phyloP scores from a whole-genome alignment of 257 asterid genomes.

The Rubia yunnanensis region DNA sequence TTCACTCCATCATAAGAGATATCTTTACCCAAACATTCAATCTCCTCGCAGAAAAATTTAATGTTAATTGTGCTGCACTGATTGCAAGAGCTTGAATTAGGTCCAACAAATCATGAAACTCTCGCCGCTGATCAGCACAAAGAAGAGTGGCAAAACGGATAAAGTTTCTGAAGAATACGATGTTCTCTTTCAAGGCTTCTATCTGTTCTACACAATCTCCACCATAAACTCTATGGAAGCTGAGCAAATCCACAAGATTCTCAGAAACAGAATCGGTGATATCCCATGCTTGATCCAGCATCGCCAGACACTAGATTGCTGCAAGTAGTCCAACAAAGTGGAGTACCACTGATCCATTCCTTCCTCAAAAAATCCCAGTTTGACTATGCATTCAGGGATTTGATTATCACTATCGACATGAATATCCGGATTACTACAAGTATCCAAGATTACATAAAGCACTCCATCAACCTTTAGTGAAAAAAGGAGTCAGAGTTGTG shows the following conservation, averaged over 20 bases:
- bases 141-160: not conserved
- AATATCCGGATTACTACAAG: too few relatives aligned
- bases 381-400: not conserved
- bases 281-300: not conserved
- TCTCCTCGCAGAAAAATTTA: not conserved
- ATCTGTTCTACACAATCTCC: not conserved
- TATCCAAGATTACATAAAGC: too few relatives aligned
- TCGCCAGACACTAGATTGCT: not conserved
- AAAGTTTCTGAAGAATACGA: not conserved
- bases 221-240: not conserved
- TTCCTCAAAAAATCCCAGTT: not conserved
- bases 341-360: not conserved
- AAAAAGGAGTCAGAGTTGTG: not conserved
- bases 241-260: not conserved
- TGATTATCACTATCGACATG: too few relatives aligned
- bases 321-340: not conserved
- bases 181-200: not conserved
- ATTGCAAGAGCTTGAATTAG: not conserved
- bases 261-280: not conserved
- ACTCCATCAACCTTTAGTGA: not conserved
- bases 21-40: too few relatives aligned
- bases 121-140: not conserved
- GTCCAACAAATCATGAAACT: not conserved
- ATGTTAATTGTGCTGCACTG: not conserved
- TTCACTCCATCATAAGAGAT: not conserved